phyloP scores from a whole-genome alignment of 345 rosid genomes.

The Syzygium jambos region DNA sequence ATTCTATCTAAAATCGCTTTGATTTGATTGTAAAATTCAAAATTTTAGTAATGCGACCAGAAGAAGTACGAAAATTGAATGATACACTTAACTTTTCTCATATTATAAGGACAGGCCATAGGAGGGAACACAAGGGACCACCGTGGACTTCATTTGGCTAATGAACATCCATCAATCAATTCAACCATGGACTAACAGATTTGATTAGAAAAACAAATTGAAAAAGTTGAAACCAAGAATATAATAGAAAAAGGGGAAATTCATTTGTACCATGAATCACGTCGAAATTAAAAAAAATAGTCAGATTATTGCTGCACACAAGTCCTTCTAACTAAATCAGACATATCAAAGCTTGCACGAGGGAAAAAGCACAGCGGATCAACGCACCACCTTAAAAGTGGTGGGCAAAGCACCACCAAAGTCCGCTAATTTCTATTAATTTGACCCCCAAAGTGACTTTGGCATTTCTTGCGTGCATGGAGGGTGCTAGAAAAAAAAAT shows the following conservation, averaged over 20 bases:
- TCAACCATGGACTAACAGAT: rapidly evolving
- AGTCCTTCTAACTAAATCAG: no score
- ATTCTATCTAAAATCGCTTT: no score
- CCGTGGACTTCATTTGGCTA: not conserved
- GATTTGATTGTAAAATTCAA: not conserved
- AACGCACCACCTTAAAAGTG: not conserved
- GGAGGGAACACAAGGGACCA: not conserved
- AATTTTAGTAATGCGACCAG: not conserved
- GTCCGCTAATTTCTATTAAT: not conserved
- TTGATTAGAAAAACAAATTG: not conserved
- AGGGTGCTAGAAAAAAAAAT: not conserved
- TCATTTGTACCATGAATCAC: not conserved
- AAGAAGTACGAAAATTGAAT: not conserved
- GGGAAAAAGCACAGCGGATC: not conserved
- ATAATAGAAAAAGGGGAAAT: not conserved
- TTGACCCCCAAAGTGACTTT: not conserved
- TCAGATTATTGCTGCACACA: no score
- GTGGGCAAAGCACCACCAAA: not conserved
- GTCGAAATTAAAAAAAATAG: no score
- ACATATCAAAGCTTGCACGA: not conserved
- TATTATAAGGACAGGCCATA: not conserved
- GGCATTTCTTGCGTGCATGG: not conserved
- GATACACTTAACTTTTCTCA: not conserved
- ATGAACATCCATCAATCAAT: not conserved
- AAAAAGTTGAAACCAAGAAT: not conserved